Evolutionary conservation across 192 early-diverging fungal species (phyloP), one percentile per base, ranked within the genome.

Genomic region (Mortierella claussenii): DNA sequence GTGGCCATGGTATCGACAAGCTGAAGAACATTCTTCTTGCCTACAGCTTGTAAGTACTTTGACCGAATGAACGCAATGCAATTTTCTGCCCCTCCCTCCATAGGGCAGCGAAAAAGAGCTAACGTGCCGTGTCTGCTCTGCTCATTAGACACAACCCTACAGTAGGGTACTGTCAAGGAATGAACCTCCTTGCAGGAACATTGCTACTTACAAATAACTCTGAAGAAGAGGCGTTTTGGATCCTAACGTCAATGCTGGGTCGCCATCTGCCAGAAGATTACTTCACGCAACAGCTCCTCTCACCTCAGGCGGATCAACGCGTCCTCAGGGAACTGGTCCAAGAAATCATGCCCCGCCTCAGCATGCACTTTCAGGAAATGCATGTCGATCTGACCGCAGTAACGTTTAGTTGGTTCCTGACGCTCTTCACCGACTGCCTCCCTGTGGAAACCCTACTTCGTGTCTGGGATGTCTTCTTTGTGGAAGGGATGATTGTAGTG

Each of bases 131-230:
- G n/a, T n/a, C n/a, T n/a, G n/a, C n/a, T n/a, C n/a, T n/a, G n/a
- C n/a, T n/a, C n/a, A n/a, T n/a, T n/a, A n/a, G n/a, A n/a, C 64
- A 76, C 15, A 79, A 80, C 49, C 84, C 86, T 0, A 68, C 51
- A 8, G 65, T 80, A 26, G 86, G 86, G 23, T 87, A 87, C 60
- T 87, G 86, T 51, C 86, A 87, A 65, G 86, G 86, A 49, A 87
- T 87, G 86, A 81, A 87, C 49, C 79, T 81, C 48, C 75, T 87
- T 18, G 84, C 84, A 15, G 70, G 70, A 46, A 85, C 82, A 6
- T 60, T 87, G 11, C 71, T 87, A 5, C 33, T 73, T 21, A 83
- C 86, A 4, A 83, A 84, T 13, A 70, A 83, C 48, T 55, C 64
- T 24, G 70, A 81, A 27, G 65, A 68, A 45, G 83, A 85, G 21